phyloP scores from a whole-genome alignment of 1,139 yeast species.

The Debaryomyces fabryi region DNA sequence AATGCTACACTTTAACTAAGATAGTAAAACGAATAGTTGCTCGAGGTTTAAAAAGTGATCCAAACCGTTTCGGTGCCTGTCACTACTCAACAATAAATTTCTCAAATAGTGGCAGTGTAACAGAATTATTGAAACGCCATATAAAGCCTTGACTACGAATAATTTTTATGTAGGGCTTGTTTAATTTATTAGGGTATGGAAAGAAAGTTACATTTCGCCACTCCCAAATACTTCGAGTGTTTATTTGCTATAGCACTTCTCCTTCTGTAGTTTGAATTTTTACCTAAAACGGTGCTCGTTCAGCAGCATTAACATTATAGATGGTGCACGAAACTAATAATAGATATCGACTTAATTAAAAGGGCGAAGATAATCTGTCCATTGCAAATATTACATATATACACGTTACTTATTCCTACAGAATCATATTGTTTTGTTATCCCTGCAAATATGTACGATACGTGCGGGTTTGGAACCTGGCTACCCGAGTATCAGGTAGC shows the following conservation, averaged over 20 bases:
- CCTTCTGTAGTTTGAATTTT: not conserved
- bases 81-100: not conserved
- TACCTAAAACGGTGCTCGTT: not conserved
- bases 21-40: not conserved
- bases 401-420: not conserved
- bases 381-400: not conserved
- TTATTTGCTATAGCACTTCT: not conserved
- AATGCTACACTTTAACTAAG: not conserved
- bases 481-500: not conserved
- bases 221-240: not conserved
- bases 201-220: not conserved
- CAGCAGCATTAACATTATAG: not conserved
- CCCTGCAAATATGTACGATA: not conserved
- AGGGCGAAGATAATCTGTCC: not conserved
- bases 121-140: not conserved
- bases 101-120: conserved; percentile 8
- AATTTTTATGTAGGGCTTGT: not conserved
- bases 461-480: not conserved
- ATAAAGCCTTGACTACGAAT: not conserved
- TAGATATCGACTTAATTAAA: not conserved
- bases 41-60: not conserved
- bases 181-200: not conserved
- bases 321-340: not conserved
- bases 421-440: not conserved
- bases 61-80: not conserved